A percentile compares a stretch with the other conserved stretches of the same genome.
Conservation (phyloP, 495 filamentous ascomycete genomes). For the Trichocladium antarcticum region DNA sequence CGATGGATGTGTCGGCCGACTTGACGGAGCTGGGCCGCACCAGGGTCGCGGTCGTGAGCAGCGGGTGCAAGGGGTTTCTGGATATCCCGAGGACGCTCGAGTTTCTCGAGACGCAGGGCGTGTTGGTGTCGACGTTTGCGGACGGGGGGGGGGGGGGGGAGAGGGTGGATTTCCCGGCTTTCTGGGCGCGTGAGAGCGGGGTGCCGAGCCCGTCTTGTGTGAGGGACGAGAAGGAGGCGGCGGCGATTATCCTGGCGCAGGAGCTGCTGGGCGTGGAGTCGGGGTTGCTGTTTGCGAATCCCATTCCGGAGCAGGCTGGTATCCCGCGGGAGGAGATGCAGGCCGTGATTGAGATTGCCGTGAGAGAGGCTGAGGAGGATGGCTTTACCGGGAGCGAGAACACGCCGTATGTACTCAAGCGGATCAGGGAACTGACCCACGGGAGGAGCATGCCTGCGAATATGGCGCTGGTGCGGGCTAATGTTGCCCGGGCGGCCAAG, state of each 20-base stretch:
- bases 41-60: constrained; percentile 74
- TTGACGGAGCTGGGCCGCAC: constrained; percentile 91
- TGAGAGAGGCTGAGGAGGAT: constrained; percentile 56
- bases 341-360: constrained; percentile 56
- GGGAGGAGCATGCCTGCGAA: constrained; percentile 67
- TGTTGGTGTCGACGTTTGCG: constrained; percentile 75
- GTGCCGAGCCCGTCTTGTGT: constrained; percentile 64
- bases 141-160: constrained; percentile 43
- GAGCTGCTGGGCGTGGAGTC: constrained; percentile 53
- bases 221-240: constrained; percentile 66
- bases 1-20: constrained; percentile 91
- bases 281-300: constrained; percentile 80
- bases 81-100: constrained; percentile 87
- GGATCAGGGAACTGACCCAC: constrained; percentile 69
- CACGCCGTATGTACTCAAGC: constrained; percentile 75
- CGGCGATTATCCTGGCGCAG: constrained; percentile 57
- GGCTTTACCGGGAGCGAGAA: constrained; percentile 66
- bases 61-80: constrained; percentile 90
- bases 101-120: constrained; percentile 89
- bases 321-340: constrained; percentile 68
- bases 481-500: constrained; percentile 67
- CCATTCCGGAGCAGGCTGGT: constrained; percentile 59
- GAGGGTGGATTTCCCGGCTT: constrained; percentile 73
- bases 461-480: constrained; percentile 62
- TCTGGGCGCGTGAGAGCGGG: constrained; percentile 80